phyloP scores from a whole-genome alignment of 805 yeast species.

The Saturnispora diversa region DNA sequence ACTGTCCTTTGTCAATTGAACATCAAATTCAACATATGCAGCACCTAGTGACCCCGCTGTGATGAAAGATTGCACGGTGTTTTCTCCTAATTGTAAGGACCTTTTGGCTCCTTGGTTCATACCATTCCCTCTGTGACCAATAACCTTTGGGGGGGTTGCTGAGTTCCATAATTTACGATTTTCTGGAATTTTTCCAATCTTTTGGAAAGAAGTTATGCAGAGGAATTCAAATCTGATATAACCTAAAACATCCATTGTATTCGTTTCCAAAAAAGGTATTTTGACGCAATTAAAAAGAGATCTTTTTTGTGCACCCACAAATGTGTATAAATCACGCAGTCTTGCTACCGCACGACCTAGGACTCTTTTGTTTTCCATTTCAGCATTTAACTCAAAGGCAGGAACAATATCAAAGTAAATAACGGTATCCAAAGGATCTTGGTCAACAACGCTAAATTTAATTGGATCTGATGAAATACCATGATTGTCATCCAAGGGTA shows the following conservation, averaged over 20 bases:
- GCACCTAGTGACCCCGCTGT: constrained; percentile 97
- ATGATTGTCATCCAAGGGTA: constrained; percentile 75
- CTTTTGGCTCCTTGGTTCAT: constrained; percentile 65
- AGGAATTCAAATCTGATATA: constrained; percentile 66
- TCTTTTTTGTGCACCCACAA: constrained; percentile 59
- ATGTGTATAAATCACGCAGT: constrained; percentile 50
- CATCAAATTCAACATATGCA: constrained; percentile 93
- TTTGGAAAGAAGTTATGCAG: constrained; percentile 63
- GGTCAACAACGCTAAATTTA: constrained; percentile 50
- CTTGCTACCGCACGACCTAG: constrained; percentile 82
- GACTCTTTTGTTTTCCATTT: constrained; percentile 27
- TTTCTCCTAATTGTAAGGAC: constrained; percentile 88
- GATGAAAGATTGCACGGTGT: constrained; percentile 88
- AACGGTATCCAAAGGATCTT: constrained; percentile 42
- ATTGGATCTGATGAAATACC: constrained; percentile 68
- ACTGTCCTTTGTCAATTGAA: constrained; percentile 83
- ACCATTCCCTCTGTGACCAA: constrained; percentile 94
- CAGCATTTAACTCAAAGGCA: constrained; percentile 47
- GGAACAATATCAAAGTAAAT: constrained; percentile 84
- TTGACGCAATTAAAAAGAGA: constrained; percentile 60
- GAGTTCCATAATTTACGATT: constrained; percentile 87
- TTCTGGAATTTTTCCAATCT: constrained; percentile 55
- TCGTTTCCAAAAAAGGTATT: constrained; percentile 68
- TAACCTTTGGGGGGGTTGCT: constrained; percentile 77
- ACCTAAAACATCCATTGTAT: constrained; percentile 69